Evolutionary conservation across 441 rosid species (phyloP).

Genomic region (Capsella rubella): DNA sequence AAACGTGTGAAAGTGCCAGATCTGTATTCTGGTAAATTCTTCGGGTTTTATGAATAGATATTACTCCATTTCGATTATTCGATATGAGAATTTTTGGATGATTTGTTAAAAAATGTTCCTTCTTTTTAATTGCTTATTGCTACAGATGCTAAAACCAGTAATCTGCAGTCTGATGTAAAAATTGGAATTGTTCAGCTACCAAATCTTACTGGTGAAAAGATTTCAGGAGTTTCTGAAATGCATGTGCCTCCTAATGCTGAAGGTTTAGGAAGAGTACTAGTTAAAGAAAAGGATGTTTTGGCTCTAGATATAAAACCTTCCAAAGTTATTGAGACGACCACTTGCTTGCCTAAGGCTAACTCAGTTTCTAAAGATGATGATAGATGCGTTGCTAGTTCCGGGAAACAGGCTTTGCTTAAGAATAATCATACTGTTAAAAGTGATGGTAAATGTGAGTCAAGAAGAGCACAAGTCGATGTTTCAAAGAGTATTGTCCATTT

Average conservation of each 20-base stretch:
- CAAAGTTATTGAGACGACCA: conserved; percentile 52
- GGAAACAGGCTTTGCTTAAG: conserved; percentile 39
- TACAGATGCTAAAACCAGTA: conserved; percentile 46
- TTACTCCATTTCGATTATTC: conserved; percentile 9
- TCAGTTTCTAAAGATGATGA: conserved; percentile 41
- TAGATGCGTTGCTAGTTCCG: conserved; percentile 38
- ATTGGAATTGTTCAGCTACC: conserved; percentile 37
- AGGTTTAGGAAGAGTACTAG: conserved; percentile 48
- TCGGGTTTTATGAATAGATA: neutral
- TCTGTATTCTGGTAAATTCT: conserved; percentile 57
- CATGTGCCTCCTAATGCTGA: conserved; percentile 40
- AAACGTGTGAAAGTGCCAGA: conserved; percentile 64
- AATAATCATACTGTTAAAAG: conserved; percentile 40
- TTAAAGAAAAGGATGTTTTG: conserved; percentile 37
- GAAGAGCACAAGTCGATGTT: conserved; percentile 50
- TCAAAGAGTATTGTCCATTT: conserved; percentile 44
- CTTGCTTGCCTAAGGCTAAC: conserved; percentile 35
- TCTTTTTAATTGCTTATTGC: conserved; percentile 25
- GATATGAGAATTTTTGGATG: conserved; percentile 9
- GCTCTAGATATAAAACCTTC: conserved; percentile 36
- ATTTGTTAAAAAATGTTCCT: conserved; percentile 11
- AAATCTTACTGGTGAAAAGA: conserved; percentile 48
- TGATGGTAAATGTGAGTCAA: conserved; percentile 54
- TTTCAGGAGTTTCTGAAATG: conserved; percentile 50
- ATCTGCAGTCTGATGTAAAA: conserved; percentile 41